Evolutionary conservation across 768 basidiomycete species (phyloP).

Genomic region (Pholiota conissans): DNA sequence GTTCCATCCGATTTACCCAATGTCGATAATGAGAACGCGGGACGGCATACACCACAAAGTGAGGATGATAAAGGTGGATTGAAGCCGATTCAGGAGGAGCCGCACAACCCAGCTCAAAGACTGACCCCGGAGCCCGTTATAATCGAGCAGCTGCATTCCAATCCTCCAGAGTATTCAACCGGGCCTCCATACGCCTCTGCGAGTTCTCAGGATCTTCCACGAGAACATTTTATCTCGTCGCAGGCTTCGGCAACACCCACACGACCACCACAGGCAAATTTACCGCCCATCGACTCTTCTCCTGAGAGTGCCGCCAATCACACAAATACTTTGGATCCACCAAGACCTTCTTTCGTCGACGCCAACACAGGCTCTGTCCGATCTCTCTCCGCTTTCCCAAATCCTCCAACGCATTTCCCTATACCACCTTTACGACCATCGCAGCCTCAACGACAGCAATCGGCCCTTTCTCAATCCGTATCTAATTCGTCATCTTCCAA

Average conservation of each 20-base stretch:
- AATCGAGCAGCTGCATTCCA: conserved; percentile 4
- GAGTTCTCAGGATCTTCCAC: conserved; percentile 13
- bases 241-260: conserved; percentile 9
- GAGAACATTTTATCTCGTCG: conserved; percentile 5
- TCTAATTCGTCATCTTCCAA: conserved; percentile 17
- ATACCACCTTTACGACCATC: conserved; percentile 44
- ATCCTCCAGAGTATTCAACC: conserved; percentile 15
- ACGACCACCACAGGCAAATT: conserved; percentile 5
- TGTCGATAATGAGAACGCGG: conserved; percentile 13
- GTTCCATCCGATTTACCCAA: conserved; percentile 47
- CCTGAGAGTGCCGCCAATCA: not conserved
- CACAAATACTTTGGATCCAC: not conserved
- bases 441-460: conserved; percentile 10
- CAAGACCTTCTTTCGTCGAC: conserved; percentile 30
- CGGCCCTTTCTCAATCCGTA: conserved; percentile 17
- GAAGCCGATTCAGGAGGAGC: conserved; percentile 19
- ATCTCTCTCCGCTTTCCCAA: conserved; percentile 72
- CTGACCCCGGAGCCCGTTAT: conserved; percentile 10
- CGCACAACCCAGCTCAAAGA: conserved; percentile 8
- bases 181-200: conserved; percentile 16
- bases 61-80: conserved; percentile 8
- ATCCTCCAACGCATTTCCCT: conserved; percentile 72
- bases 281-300: not conserved
- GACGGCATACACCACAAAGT: not conserved
- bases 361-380: conserved; percentile 55